phyloP scores from a whole-genome alignment of 768 basidiomycete genomes.

The Boletus reticuloceps region DNA sequence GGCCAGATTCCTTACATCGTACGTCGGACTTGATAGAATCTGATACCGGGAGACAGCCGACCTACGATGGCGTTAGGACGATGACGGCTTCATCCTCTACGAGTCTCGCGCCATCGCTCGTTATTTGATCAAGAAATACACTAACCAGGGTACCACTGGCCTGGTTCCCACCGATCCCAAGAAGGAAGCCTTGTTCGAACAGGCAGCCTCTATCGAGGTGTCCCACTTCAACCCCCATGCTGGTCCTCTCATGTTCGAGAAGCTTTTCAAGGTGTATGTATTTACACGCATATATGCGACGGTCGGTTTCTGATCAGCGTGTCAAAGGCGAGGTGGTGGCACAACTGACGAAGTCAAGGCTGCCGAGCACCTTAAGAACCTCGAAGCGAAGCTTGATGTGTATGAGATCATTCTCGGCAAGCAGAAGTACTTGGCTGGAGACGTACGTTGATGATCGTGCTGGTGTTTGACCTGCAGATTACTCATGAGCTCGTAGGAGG shows the following conservation, averaged over 20 bases:
- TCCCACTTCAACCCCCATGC: slow-evolving; percentile 49
- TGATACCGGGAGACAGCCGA: not conserved
- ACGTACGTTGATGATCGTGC: slow-evolving; percentile 35
- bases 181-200: slow-evolving; percentile 32
- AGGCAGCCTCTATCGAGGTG: slow-evolving; percentile 44
- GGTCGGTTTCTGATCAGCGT: not conserved
- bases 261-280: slow-evolving; percentile 49
- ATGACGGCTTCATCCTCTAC: slow-evolving; percentile 62
- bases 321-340: slow-evolving; percentile 16
- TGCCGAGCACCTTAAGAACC: slow-evolving; percentile 5
- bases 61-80: slow-evolving; percentile 35
- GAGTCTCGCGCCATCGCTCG: slow-evolving; percentile 61
- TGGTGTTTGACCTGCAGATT: not conserved
- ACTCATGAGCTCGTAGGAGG: slow-evolving; percentile 23
- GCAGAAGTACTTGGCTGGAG: slow-evolving; percentile 54
- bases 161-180: slow-evolving; percentile 47
- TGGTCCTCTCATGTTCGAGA: slow-evolving; percentile 42
- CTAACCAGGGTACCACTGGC: slow-evolving; percentile 42
- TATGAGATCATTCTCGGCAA: slow-evolving; percentile 56
- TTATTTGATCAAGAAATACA: slow-evolving; percentile 57
- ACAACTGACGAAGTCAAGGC: slow-evolving; percentile 23
- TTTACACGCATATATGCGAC: not conserved
- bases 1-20: slow-evolving; percentile 50
- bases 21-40: not conserved
- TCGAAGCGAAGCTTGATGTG: slow-evolving; percentile 41